Conservation (phyloP, 2,329 filamentous ascomycete species). For the Ilyonectria robusta region DNA sequence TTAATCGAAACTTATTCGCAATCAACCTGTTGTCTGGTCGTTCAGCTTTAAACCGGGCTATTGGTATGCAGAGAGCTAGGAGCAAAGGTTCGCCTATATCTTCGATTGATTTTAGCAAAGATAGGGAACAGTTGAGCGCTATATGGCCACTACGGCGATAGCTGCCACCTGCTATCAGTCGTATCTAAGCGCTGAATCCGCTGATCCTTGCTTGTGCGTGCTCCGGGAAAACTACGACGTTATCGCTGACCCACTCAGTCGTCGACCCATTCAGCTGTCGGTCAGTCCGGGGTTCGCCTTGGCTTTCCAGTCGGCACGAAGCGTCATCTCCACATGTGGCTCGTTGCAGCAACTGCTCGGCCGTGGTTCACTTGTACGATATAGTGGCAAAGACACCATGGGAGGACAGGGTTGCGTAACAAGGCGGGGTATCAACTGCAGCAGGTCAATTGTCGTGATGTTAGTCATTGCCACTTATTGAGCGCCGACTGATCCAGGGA, state of each 20-base stretch:
- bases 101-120: no score
- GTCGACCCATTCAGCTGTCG: background rate
- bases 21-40: no score
- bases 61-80: no score
- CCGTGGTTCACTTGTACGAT: background rate
- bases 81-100: no score
- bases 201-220: background rate
- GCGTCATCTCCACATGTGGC: background rate
- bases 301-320: background rate
- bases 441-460: background rate
- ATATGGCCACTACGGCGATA: background rate
- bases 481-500: background rate
- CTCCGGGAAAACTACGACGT: background rate
- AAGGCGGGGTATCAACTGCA: background rate
- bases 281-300: background rate
- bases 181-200: background rate
- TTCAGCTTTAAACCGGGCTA: no score
- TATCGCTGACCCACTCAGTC: background rate
- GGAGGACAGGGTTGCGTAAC: background rate
- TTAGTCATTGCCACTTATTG: background rate
- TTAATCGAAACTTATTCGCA: no score
- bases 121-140: background rate
- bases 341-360: background rate
- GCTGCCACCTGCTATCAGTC: background rate
- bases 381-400: background rate